These are phyloP conservation scores for Pythium plurisporium DNA, from an alignment of 352 stramenopile species.

Conservation along the genomic window DNA sequence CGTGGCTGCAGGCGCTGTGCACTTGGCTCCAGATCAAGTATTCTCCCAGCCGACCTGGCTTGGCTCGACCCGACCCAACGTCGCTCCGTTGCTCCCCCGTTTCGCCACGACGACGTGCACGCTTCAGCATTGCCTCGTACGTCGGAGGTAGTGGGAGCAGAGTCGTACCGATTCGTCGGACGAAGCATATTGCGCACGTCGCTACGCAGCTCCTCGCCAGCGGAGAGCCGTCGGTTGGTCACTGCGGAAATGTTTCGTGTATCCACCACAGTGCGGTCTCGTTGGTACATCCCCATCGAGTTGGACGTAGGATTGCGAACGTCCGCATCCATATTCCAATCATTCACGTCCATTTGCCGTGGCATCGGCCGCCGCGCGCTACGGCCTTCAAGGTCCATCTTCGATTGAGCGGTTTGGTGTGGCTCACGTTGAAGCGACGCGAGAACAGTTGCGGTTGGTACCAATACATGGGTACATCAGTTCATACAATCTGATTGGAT, in stretches of 20 bases:
- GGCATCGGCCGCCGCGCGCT: constrained; percentile 37
- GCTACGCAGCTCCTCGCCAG: constrained; percentile 5
- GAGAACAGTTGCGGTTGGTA: background rate
- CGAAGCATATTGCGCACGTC: background rate
- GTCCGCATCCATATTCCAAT: constrained; percentile 28
- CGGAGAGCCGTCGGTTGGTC: background rate
- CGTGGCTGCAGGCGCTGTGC: constrained; percentile 5
- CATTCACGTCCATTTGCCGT: constrained; percentile 43
- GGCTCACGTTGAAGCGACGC: constrained; percentile 15
- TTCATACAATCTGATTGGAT: background rate
- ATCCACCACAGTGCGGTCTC: background rate
- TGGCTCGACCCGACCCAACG: background rate
- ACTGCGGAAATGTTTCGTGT: background rate
- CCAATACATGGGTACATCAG: background rate
- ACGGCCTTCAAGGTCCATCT: constrained; percentile 25
- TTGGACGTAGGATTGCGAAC: constrained; percentile 7
- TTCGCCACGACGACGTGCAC: background rate
- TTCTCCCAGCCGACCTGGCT: background rate
- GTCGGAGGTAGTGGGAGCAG: background rate
- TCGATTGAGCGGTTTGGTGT: constrained; percentile 5
- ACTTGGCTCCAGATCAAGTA: background rate
- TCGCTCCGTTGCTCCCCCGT: background rate
- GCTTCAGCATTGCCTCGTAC: background rate
- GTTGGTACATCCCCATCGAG: background rate
- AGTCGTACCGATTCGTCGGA: constrained; percentile 19